Evolutionary conservation across 208 protist species (phyloP).

Genomic region (Porcisia deanei): DNA sequence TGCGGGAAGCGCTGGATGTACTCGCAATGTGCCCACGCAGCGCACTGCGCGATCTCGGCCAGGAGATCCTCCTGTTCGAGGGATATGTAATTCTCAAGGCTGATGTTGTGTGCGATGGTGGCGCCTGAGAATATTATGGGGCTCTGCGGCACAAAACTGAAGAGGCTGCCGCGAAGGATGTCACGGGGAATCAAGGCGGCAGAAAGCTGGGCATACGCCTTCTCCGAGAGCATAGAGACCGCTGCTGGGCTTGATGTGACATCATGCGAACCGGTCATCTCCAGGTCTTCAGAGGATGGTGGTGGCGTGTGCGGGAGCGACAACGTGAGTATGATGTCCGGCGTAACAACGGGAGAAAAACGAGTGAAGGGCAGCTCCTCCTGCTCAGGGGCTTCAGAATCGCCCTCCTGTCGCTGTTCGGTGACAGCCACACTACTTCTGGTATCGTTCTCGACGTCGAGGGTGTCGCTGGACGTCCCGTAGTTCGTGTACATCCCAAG

Average conservation of each 20-base stretch:
- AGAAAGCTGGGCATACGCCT: constrained; percentile 23
- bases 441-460: background rate
- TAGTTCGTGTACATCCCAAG: constrained; percentile 67
- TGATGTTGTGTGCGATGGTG: constrained; percentile 84
- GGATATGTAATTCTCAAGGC: constrained; percentile 57
- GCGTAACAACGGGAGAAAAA: background rate
- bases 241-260: background rate
- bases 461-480: background rate
- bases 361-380: constrained; percentile 2
- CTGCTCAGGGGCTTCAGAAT: background rate
- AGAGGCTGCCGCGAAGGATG: constrained; percentile 52
- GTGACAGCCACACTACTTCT: background rate
- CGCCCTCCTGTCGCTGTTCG: background rate
- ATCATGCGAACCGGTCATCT: background rate
- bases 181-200: constrained; percentile 38
- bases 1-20: constrained; percentile 66
- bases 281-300: background rate
- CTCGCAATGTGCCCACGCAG: constrained; percentile 54
- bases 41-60: constrained; percentile 36
- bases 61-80: constrained; percentile 45
- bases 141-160: constrained; percentile 75
- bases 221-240: background rate
- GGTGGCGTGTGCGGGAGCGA: constrained; percentile 1
- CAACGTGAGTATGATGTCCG: constrained; percentile 29
- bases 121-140: constrained; percentile 64